phyloP scores from a whole-genome alignment of 805 yeast species.

The Monosporozyma servazzii region DNA sequence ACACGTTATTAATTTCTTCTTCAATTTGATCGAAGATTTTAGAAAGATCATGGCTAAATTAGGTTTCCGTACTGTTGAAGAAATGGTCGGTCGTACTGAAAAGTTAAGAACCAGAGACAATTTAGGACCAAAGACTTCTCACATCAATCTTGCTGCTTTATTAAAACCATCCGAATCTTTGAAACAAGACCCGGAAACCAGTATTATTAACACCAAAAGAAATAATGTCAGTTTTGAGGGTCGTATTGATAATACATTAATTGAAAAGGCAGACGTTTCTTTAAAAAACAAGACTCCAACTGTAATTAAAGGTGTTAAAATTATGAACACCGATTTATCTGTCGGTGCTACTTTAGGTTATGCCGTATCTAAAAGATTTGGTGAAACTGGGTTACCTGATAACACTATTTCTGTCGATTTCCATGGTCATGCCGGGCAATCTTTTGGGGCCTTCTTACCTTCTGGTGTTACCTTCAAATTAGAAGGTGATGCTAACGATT shows the following conservation, averaged over 20 bases:
- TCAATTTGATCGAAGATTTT: constrained; percentile 86
- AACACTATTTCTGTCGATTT: constrained; percentile 92
- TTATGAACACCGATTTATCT: constrained; percentile 93
- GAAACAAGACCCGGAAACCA: constrained; percentile 76
- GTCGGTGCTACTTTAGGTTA: constrained; percentile 92
- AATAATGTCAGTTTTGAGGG: constrained; percentile 88
- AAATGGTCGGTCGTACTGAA: constrained; percentile 97
- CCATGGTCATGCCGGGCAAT: constrained; percentile 94
- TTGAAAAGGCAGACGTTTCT: constrained; percentile 94
- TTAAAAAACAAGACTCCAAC: constrained; percentile 94
- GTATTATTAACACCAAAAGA: constrained; percentile 76
- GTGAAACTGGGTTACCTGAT: constrained; percentile 88
- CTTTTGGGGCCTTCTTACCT: constrained; percentile 95
- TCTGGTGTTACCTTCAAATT: constrained; percentile 91
- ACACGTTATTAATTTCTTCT: constrained; percentile 95
- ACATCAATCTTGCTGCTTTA: constrained; percentile 84
- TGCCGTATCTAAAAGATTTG: constrained; percentile 86
- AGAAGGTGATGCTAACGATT: constrained; percentile 97
- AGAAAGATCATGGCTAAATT: constrained; percentile 88
- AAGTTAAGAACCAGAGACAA: constrained; percentile 78
- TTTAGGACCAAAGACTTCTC: constrained; percentile 81
- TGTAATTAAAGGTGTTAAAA: constrained; percentile 77
- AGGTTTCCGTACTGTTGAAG: constrained; percentile 92
- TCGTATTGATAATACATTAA: constrained; percentile 88
- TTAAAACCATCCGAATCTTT: constrained; percentile 94